phyloP scores from a whole-genome alignment of 305 asterid species.

The Striga hermonthica region DNA sequence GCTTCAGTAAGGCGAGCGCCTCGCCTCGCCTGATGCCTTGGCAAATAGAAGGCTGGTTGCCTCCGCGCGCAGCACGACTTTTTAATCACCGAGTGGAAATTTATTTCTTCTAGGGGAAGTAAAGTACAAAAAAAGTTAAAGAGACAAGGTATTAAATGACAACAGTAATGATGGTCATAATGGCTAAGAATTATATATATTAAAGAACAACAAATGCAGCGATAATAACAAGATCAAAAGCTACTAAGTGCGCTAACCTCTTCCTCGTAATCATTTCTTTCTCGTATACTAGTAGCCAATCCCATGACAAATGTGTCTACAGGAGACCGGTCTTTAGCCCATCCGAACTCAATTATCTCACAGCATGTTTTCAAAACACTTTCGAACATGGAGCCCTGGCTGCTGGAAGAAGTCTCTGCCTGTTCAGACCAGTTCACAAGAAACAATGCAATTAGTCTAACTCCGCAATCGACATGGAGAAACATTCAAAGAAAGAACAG shows the following conservation, averaged over 20 bases:
- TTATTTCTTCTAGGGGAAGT: constrained; percentile 4
- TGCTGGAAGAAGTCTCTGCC: constrained; percentile 78
- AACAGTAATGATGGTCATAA: neutral
- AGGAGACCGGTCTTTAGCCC: constrained; percentile 89
- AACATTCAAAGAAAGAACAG: constrained; percentile 8
- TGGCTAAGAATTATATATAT: constrained; percentile 18
- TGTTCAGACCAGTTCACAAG: constrained; percentile 34
- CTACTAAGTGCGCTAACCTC: constrained; percentile 54
- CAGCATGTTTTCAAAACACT: constrained; percentile 89
- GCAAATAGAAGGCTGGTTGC: too few relatives aligned
- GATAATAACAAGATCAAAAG: constrained; percentile 23
- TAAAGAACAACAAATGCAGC: constrained; percentile 14
- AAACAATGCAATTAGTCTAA: constrained; percentile 26
- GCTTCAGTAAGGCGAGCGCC: too few relatives aligned
- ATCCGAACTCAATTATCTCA: constrained; percentile 86
- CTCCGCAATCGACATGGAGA: constrained; percentile 24
- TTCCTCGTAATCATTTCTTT: constrained; percentile 80
- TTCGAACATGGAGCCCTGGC: constrained; percentile 84
- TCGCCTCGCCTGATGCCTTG: too few relatives aligned
- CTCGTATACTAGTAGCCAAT: constrained; percentile 84
- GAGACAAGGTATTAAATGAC: constrained; percentile 3
- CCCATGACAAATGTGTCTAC: constrained; percentile 95
- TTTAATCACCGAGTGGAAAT: neutral
- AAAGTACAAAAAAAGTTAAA: neutral
- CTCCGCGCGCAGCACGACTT: too few relatives aligned